Percentiles rank a stretch among this genome's conserved stretches.
Conservation (phyloP, 164 flowering plant species). For the Dillenia turbinata region DNA sequence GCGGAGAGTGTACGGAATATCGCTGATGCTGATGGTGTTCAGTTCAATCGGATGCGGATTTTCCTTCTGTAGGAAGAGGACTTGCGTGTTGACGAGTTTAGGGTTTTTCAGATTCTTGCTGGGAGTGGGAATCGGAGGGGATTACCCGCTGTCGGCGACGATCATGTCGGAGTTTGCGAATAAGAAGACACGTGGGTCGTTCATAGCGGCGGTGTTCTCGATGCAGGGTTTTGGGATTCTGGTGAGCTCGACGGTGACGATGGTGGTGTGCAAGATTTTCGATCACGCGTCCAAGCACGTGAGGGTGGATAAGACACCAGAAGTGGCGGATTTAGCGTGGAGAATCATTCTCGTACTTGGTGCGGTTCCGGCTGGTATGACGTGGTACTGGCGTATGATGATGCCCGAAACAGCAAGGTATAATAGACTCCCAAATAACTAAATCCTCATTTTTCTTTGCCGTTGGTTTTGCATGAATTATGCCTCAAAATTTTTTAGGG, state of each 20-base stretch:
- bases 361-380: constrained; percentile 49
- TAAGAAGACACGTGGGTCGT: constrained; percentile 22
- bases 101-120: too few relatives aligned
- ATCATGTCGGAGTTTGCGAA: constrained; percentile 30
- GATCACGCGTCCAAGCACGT: too few relatives aligned
- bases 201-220: constrained; percentile 20
- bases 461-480: background rate
- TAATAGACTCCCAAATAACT: background rate
- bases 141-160: constrained; percentile 23
- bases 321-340: constrained; percentile 41
- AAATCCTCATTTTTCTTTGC: background rate
- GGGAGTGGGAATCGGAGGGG: constrained; percentile 6
- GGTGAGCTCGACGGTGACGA: too few relatives aligned
- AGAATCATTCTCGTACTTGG: constrained; percentile 44
- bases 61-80: constrained; percentile 32
- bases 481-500: too few relatives aligned
- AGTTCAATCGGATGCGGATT: constrained; percentile 53
- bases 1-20: constrained; percentile 41
- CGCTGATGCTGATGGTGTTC: constrained; percentile 41
- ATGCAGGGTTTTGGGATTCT: too few relatives aligned
- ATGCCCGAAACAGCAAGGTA: constrained; percentile 85
- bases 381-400: constrained; percentile 70
- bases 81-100: constrained; percentile 27
- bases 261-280: too few relatives aligned
- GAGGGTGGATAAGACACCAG: too few relatives aligned